Conservation (phyloP, 2,329 filamentous ascomycete genomes). For the Alternaria triticina region DNA sequence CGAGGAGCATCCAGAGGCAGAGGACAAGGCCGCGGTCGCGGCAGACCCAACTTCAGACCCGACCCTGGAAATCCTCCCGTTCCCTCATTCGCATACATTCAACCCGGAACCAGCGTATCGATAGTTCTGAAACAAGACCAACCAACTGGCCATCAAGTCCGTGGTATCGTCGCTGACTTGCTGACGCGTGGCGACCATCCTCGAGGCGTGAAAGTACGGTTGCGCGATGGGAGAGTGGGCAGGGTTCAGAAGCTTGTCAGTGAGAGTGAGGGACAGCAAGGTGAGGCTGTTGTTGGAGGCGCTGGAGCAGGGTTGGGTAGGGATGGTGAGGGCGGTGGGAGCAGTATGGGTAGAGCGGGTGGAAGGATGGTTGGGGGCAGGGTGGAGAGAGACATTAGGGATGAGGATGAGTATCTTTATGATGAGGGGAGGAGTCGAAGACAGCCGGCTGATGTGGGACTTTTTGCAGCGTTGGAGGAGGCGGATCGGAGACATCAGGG, state of each 20-base stretch:
- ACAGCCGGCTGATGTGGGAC: constrained; percentile 14
- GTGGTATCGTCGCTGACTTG: constrained; percentile 69
- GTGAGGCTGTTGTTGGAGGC: constrained; percentile 37
- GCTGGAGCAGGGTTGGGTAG: constrained; percentile 30
- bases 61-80: constrained; percentile 25
- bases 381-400: constrained; percentile 37
- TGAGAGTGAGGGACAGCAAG: constrained; percentile 25
- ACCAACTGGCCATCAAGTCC: constrained; percentile 72
- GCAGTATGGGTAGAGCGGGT: constrained; percentile 2
- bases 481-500: constrained; percentile 33
- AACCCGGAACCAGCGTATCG: constrained; percentile 69
- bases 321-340: constrained; percentile 27
- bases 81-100: constrained; percentile 47
- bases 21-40: constrained; percentile 12
- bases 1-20: constrained; percentile 3
- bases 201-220: constrained; percentile 78
- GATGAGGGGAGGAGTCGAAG: constrained; percentile 24
- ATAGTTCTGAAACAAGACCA: constrained; percentile 81
- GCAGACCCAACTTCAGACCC: constrained; percentile 1
- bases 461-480: constrained; percentile 36
- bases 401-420: constrained; percentile 39
- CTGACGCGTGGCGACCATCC: constrained; percentile 78
- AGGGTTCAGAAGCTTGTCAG: constrained; percentile 69
- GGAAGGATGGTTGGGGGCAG: constrained; percentile 19
- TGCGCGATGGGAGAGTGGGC: constrained; percentile 74